These are phyloP conservation scores for Aspergillus oerlinghausenensis DNA, from an alignment of 2,329 filamentous ascomycete species.

Conservation along the genomic window DNA sequence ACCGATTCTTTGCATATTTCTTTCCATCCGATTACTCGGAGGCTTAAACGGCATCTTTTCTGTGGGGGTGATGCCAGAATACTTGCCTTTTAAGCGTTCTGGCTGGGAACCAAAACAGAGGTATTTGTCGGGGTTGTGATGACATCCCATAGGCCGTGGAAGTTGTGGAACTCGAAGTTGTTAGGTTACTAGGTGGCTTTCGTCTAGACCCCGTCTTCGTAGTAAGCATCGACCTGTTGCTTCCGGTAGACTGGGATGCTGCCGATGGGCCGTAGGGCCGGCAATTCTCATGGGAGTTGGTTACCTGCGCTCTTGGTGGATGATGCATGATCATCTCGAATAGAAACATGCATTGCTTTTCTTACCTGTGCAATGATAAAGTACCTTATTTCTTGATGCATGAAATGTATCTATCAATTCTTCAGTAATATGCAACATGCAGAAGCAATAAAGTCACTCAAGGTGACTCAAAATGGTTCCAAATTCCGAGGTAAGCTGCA, in stretches of 20 bases:
- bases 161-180: background rate
- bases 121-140: background rate
- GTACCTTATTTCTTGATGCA: background rate
- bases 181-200: background rate
- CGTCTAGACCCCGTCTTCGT: background rate
- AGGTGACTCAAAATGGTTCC: background rate
- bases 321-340: too few relatives aligned
- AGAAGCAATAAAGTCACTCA: background rate
- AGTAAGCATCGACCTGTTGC: background rate
- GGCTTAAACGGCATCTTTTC: too few relatives aligned
- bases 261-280: background rate
- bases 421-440: background rate
- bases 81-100: background rate
- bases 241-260: background rate
- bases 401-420: background rate
- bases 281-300: background rate
- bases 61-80: background rate
- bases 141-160: background rate
- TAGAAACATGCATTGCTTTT: background rate
- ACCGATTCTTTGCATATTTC: background rate
- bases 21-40: background rate
- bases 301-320: too few relatives aligned
- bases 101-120: too few relatives aligned
- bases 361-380: background rate
- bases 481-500: background rate